Percentiles rank a stretch among this genome's conserved stretches.
phyloP scores from a whole-genome alignment of 768 basidiomycete genomes.

The Boletus barrowsii region DNA sequence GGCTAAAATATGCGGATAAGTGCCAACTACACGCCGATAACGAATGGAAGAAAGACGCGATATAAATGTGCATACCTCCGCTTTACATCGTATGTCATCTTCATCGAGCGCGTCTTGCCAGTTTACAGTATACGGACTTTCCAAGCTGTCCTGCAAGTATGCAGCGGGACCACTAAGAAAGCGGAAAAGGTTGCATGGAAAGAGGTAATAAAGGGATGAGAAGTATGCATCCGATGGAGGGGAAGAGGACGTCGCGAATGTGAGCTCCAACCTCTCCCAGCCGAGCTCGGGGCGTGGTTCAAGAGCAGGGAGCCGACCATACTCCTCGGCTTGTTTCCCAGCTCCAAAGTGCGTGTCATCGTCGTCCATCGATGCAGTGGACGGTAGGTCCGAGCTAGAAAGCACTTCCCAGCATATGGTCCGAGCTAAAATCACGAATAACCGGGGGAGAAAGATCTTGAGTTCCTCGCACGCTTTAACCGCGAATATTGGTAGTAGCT shows the following conservation, averaged over 20 bases:
- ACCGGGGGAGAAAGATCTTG: constrained; percentile 56
- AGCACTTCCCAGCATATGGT: constrained; percentile 73
- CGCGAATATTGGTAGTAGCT: constrained; percentile 73
- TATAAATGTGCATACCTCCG: constrained; percentile 50
- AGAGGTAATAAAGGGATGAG: constrained; percentile 82
- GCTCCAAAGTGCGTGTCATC: not conserved
- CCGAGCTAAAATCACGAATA: constrained; percentile 67
- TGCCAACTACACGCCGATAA: not conserved
- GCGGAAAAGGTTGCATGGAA: constrained; percentile 81
- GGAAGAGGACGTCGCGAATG: constrained; percentile 51
- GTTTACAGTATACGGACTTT: constrained; percentile 61
- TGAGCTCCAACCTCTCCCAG: constrained; percentile 66
- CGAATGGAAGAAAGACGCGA: not conserved
- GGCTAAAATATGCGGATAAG: constrained; percentile 38
- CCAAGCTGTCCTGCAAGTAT: constrained; percentile 55
- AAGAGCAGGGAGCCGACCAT: constrained; percentile 37
- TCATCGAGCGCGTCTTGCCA: constrained; percentile 74
- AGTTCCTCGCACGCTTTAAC: constrained; percentile 56
- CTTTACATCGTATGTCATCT: constrained; percentile 64
- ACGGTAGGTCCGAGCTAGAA: constrained; percentile 32
- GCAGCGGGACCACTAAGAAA: constrained; percentile 69
- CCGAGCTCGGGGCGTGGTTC: constrained; percentile 52
- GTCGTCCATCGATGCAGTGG: constrained; percentile 37
- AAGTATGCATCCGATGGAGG: constrained; percentile 70
- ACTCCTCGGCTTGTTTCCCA: constrained; percentile 20